phyloP scores from a whole-genome alignment of 2,329 filamentous ascomycete genomes.

The Pseudogymnoascus sp. region DNA sequence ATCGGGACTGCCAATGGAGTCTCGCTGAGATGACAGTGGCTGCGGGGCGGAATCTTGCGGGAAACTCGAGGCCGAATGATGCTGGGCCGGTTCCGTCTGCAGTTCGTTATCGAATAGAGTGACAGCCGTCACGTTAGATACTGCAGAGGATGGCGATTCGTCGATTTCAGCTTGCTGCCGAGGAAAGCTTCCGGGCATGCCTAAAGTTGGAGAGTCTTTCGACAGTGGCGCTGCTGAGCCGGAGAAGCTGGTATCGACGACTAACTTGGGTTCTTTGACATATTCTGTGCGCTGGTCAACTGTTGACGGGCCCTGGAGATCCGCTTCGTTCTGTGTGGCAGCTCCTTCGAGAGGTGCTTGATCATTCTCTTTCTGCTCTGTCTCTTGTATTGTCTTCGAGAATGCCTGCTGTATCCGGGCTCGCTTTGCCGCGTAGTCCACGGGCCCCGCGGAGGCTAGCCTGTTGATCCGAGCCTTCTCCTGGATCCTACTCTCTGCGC shows the following conservation, averaged over 20 bases:
- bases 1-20: constrained; percentile 12
- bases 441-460: constrained; percentile 60
- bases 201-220: constrained; percentile 57
- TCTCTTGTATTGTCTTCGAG: constrained; percentile 73
- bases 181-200: constrained; percentile 58
- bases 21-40: constrained; percentile 20
- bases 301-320: neutral
- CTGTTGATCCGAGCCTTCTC: constrained; percentile 31
- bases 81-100: constrained; percentile 46
- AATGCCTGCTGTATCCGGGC: constrained; percentile 80
- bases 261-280: neutral
- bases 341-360: neutral
- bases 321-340: neutral
- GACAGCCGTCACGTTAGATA: constrained; percentile 51
- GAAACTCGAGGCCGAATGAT: constrained; percentile 17
- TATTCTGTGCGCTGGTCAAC: neutral
- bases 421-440: constrained; percentile 77
- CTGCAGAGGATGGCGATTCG: constrained; percentile 48
- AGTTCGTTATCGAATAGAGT: constrained; percentile 70
- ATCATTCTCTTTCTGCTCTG: constrained; percentile 44
- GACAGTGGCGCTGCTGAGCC: constrained; percentile 11
- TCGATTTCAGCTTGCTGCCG: constrained; percentile 32
- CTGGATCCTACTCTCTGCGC: constrained; percentile 25
- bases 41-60: constrained; percentile 17
- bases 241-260: constrained; percentile 11